phyloP scores from a whole-genome alignment of 805 yeast genomes.

The Metschnikowia cubensis region DNA sequence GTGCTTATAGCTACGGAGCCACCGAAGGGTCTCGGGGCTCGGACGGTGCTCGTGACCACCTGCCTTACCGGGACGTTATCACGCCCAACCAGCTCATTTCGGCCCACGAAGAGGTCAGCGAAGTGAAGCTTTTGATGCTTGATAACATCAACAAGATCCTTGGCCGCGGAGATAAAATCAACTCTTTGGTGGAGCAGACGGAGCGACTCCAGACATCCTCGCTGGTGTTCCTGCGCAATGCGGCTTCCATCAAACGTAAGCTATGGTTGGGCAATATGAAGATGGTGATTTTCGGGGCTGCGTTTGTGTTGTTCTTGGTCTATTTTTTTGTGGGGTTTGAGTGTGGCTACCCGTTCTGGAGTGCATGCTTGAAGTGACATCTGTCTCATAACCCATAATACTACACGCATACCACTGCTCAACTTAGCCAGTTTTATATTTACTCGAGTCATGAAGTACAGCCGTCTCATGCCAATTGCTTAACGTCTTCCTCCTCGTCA shows the following conservation, averaged over 20 bases:
- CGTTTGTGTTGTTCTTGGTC: conserved; percentile 24
- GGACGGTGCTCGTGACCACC: neutral
- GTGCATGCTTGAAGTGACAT: neutral
- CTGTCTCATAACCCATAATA: no score
- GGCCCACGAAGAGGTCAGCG: conserved; percentile 55
- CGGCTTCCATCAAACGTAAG: conserved; percentile 56
- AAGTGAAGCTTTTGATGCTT: conserved; percentile 64
- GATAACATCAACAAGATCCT: conserved; percentile 69
- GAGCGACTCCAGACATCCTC: conserved; percentile 65
- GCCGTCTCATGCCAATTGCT: neutral
- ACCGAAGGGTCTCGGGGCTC: conserved; percentile 17
- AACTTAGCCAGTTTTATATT: no score
- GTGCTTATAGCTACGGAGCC: conserved; percentile 34
- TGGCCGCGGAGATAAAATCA: conserved; percentile 74
- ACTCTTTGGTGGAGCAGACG: conserved; percentile 72
- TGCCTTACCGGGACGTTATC: conserved; percentile 18
- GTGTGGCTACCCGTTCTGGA: conserved; percentile 51
- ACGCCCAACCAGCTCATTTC: conserved; percentile 35
- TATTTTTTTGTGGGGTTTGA: conserved; percentile 48
- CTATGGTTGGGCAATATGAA: conserved; percentile 67
- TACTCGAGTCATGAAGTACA: no score
- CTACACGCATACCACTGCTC: no score
- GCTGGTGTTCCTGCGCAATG: conserved; percentile 63
- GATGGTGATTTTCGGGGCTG: conserved; percentile 30
- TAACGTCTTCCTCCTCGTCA: conserved; percentile 17